Conservation (phyloP, 345 rosid genomes). For the Aquilaria yunnanensis region DNA sequence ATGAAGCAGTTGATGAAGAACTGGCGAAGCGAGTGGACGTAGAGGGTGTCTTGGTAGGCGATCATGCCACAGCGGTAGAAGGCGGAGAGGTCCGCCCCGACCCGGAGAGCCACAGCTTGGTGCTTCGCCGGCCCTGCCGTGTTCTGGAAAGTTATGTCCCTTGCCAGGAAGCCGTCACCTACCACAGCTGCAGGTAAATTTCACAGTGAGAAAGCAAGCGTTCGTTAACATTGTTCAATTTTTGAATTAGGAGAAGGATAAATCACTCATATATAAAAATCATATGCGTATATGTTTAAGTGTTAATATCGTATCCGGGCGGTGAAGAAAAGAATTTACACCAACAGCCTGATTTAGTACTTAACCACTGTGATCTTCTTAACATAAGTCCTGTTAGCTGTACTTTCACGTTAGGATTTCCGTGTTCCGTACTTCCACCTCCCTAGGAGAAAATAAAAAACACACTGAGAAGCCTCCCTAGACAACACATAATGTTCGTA, state of each 20-base stretch:
- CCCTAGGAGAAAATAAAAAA: too few species aligned
- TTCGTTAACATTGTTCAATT: background rate
- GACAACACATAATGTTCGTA: too few species aligned
- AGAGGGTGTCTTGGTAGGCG: constrained; percentile 81
- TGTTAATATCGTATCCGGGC: too few species aligned
- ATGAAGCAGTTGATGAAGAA: constrained; percentile 46
- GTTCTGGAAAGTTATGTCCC: constrained; percentile 65
- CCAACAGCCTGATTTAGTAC: too few species aligned
- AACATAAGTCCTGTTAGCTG: too few species aligned
- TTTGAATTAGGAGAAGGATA: too few species aligned
- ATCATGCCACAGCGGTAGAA: constrained; percentile 51
- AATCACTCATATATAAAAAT: too few species aligned
- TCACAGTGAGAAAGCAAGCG: too few species aligned
- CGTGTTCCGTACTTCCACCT: too few species aligned
- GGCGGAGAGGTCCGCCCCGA: constrained; percentile 55
- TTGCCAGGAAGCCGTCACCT: constrained; percentile 67
- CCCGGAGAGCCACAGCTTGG: constrained; percentile 79
- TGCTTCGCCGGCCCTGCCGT: constrained; percentile 75
- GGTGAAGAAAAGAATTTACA: background rate
- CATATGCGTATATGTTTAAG: too few species aligned
- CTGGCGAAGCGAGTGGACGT: constrained; percentile 68
- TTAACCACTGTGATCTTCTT: too few species aligned
- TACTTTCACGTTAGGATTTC: too few species aligned
- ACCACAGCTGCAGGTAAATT: constrained; percentile 43
- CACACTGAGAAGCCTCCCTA: background rate